Evolutionary conservation across 1,139 yeast genomes (phyloP).

Genomic region (Saccharomycopsis hybrid): DNA sequence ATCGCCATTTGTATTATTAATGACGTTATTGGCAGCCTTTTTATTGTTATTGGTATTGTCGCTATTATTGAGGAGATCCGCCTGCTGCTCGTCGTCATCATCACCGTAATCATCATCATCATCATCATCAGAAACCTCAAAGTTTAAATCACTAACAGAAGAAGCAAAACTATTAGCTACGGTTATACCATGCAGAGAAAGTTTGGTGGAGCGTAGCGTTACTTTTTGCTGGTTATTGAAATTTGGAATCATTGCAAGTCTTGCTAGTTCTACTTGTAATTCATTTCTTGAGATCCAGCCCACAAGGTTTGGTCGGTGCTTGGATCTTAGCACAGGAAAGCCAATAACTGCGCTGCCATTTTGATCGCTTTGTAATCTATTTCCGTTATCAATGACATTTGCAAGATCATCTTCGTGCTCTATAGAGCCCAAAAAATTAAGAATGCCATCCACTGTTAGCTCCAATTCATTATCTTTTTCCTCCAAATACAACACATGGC

Average conservation of each 20-base stretch:
- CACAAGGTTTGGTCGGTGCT: constrained; percentile 27
- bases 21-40: background rate
- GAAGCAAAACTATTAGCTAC: background rate
- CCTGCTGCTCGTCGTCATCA: background rate
- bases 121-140: background rate
- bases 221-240: constrained; percentile 22
- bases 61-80: no score
- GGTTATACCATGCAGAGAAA: background rate
- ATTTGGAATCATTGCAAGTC: constrained; percentile 15
- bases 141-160: constrained; percentile 1
- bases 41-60: no score
- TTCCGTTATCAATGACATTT: background rate
- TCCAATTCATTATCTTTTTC: background rate
- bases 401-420: background rate
- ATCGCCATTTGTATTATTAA: background rate
- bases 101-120: background rate
- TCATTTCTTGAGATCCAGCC: constrained; percentile 39
- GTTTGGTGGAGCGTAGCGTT: constrained; percentile 18
- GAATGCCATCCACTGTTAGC: background rate
- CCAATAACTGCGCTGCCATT: constrained; percentile 28
- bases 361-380: background rate
- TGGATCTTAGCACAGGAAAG: constrained; percentile 34
- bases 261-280: constrained; percentile 28
- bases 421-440: background rate
- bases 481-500: constrained; percentile 1